Conservation (phyloP, 805 yeast genomes). For the Metschnikowia santaceciliae region DNA sequence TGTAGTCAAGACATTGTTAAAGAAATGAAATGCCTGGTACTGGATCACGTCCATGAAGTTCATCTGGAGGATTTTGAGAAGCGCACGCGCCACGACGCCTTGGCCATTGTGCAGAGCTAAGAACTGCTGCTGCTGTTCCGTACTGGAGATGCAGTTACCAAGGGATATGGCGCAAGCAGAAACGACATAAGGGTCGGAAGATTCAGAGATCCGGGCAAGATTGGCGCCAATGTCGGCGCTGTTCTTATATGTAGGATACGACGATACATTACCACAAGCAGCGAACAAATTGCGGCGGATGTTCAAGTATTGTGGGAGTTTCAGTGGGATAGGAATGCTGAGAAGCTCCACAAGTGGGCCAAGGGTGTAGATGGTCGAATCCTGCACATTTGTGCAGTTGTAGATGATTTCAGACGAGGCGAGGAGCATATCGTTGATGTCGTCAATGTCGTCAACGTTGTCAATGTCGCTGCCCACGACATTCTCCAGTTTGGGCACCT, state of each 20-base stretch:
- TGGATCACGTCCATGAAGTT: constrained; percentile 33
- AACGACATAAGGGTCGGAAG: constrained; percentile 21
- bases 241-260: constrained; percentile 27
- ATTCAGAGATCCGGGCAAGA: constrained; percentile 7
- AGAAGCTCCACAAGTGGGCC: background rate
- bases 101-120: constrained; percentile 5
- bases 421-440: background rate
- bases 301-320: constrained; percentile 7
- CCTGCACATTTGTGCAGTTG: constrained; percentile 22
- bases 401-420: constrained; percentile 13
- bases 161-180: constrained; percentile 31
- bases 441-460: background rate
- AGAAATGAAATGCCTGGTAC: constrained; percentile 33
- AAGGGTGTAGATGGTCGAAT: constrained; percentile 2
- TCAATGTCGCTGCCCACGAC: background rate
- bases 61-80: constrained; percentile 18
- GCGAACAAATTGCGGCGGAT: constrained; percentile 30
- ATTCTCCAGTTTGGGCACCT: background rate
- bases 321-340: background rate
- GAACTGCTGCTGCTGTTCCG: constrained; percentile 15
- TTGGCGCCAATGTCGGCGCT: constrained; percentile 19
- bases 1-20: constrained; percentile 26
- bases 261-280: constrained; percentile 31
- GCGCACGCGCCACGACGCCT: constrained; percentile 13
- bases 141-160: constrained; percentile 32